Evolutionary conservation across 2,329 filamentous ascomycete genomes (phyloP).

Genomic region (Talaromyces sp.): DNA sequence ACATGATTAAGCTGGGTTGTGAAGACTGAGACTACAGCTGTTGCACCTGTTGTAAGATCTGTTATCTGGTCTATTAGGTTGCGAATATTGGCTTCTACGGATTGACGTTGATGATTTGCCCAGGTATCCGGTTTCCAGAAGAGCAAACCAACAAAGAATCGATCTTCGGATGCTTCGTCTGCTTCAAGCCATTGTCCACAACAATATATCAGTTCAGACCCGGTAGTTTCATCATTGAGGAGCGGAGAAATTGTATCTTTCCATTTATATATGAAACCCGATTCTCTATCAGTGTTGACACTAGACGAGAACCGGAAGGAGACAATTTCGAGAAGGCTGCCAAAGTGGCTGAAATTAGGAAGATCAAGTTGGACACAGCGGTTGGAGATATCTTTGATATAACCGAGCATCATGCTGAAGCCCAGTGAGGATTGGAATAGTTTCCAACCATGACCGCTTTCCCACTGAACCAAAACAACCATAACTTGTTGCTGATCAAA

Average conservation of each 20-base stretch:
- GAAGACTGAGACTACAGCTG: constrained; percentile 1
- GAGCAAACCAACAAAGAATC: constrained; percentile 11
- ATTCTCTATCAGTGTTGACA: neutral
- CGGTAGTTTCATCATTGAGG: neutral
- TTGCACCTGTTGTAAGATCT: constrained; percentile 1
- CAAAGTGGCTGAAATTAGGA: neutral
- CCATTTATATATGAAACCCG: neutral
- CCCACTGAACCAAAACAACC: constrained; percentile 5
- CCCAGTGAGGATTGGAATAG: constrained; percentile 4
- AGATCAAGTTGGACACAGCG: constrained; percentile 2
- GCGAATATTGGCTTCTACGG: neutral
- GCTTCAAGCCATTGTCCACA: constrained; percentile 13
- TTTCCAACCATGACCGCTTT: constrained; percentile 4
- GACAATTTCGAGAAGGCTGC: neutral
- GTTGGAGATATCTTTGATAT: constrained; percentile 8
- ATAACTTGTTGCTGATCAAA: neutral
- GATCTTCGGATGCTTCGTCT: neutral
- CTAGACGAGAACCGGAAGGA: constrained; percentile 2
- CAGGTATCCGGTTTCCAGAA: neutral
- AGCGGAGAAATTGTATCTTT: neutral
- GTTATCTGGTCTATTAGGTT: neutral
- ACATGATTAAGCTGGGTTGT: constrained; percentile 8
- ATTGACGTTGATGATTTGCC: neutral
- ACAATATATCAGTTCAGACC: neutral
- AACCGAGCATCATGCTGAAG: constrained; percentile 6